Evolutionary conservation across 2,329 filamentous ascomycete genomes (phyloP), one percentile per base, ranked within the genome.

Genomic region (Trichoderma lentiforme): DNA sequence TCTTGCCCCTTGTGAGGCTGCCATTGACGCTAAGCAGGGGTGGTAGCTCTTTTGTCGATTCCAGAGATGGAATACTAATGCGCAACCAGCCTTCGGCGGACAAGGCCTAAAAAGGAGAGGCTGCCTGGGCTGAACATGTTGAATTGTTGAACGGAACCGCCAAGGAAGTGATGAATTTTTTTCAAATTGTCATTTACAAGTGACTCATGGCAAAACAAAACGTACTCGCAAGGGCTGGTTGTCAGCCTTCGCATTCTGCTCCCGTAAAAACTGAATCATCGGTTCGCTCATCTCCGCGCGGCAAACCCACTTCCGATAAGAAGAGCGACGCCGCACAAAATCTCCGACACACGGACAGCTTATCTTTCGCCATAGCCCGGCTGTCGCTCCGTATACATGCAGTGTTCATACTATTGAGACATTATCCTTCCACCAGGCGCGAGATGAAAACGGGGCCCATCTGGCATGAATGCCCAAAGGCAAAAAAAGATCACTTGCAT

Each of bases 1-100:
- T 61, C 67, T 58, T 57, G 57, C 64, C 71, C 71, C 63, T 70
- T 70, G 66, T 57, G 61, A 70, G 67, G 67, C 67, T 72, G 57
- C 61, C 39, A 60, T 30, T 26, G 26, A 53, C 71, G 71, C 71
- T 72, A 70, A 65, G 60, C 71, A 72, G 60, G 71, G 71, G 60
- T 36, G 11, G 14, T 18, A 62, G 43, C 63, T 71, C 63, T 53
- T 67, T 21, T 26, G 34, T 62, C 47, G 47, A 56, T 64, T 60
- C 70, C 56, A 62, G 26, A 67, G 62, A 53, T 53, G 56, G 70
- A 39, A 67, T 60, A 36, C 30, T 58, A 64, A 63, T 15, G 47
- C 61, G 26, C 68, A 71, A 61, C 28, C 63, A 60, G 62, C 70
- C 70, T 61, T 66, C 70, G 62, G 70, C 63, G 51, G 69, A 71